These are phyloP conservation scores for Diaporthe batatas DNA, from an alignment of 2,329 filamentous ascomycete genomes.

Conservation along the genomic window DNA sequence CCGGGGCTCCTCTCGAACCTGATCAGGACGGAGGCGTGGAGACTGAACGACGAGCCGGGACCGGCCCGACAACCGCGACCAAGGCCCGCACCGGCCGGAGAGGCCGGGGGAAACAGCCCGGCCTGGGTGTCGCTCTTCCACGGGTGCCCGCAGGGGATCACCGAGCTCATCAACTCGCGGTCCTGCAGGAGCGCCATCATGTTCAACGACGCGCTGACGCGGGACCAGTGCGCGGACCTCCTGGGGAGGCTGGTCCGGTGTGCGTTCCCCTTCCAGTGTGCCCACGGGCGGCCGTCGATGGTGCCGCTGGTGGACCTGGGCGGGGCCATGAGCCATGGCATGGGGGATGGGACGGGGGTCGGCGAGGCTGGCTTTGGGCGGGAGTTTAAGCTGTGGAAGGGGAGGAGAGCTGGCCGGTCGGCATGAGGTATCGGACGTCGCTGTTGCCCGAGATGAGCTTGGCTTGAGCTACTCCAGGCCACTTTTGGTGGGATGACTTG, in stretches of 20 bases:
- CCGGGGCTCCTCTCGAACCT: constrained; percentile 80
- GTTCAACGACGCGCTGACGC: constrained; percentile 81
- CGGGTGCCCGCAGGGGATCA: constrained; percentile 78
- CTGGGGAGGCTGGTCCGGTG: constrained; percentile 71
- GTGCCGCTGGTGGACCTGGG: constrained; percentile 71
- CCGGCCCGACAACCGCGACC: constrained; percentile 6
- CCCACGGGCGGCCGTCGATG: constrained; percentile 80
- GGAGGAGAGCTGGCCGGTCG: neutral
- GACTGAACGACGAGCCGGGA: constrained; percentile 61
- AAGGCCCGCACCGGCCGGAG: neutral
- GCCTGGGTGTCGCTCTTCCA: constrained; percentile 74
- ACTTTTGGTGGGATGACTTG: no score
- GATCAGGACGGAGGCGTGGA: constrained; percentile 81
- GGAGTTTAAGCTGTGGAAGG: constrained; percentile 9
- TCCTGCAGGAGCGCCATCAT: constrained; percentile 86
- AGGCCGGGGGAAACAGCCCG: constrained; percentile 17
- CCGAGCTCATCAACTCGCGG: constrained; percentile 82
- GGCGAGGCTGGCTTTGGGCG: neutral
- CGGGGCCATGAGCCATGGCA: constrained; percentile 45
- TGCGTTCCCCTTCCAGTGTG: constrained; percentile 84
- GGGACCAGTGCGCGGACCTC: constrained; percentile 69
- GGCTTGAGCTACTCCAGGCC: no score
- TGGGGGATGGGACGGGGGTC: neutral
- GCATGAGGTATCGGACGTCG: no score
- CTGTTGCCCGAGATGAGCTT: no score